Conservation (phyloP, 495 filamentous ascomycete species). For the Talaromyces proteolyticus region DNA sequence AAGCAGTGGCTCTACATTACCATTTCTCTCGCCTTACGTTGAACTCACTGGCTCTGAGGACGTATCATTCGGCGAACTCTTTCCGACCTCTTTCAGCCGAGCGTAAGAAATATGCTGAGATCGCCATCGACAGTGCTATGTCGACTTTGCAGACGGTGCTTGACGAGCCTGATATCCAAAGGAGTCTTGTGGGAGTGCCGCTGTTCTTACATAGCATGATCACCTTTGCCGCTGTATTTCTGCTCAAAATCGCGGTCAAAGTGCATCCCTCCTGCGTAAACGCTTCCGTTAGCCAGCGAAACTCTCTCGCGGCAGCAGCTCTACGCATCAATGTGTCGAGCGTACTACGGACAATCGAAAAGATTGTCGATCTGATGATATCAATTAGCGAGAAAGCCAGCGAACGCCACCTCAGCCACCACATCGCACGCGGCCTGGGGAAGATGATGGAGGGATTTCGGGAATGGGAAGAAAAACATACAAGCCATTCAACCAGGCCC, state of each 20-base stretch:
- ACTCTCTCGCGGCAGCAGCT: conserved; percentile 40
- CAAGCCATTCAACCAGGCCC: conserved; percentile 14
- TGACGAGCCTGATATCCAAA: conserved; percentile 45
- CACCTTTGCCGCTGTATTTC: conserved; percentile 49
- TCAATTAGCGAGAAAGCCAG: conserved; percentile 42
- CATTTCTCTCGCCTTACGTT: conserved; percentile 52
- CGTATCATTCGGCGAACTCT: conserved; percentile 41
- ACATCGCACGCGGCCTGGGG: conserved; percentile 44
- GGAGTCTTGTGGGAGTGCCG: conserved; percentile 44
- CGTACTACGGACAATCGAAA: conserved; percentile 38
- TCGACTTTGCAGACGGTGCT: conserved; percentile 42
- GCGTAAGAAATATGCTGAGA: conserved; percentile 45
- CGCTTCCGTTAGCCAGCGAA: conserved; percentile 21
- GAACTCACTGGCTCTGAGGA: conserved; percentile 52
- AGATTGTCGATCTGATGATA: conserved; percentile 41
- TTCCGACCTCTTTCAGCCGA: conserved; percentile 43
- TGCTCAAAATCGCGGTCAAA: conserved; percentile 47
- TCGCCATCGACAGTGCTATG: conserved; percentile 50
- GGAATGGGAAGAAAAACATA: conserved; percentile 35
- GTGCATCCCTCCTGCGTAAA: conserved; percentile 27
- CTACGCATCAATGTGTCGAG: conserved; percentile 33
- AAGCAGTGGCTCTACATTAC: conserved; percentile 46
- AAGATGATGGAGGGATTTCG: conserved; percentile 47
- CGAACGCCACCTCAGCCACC: conserved; percentile 48
- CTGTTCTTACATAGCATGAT: conserved; percentile 53